Evolutionary conservation across 2,329 filamentous ascomycete genomes (phyloP).

Genomic region (Westerdykella aurantiaca): DNA sequence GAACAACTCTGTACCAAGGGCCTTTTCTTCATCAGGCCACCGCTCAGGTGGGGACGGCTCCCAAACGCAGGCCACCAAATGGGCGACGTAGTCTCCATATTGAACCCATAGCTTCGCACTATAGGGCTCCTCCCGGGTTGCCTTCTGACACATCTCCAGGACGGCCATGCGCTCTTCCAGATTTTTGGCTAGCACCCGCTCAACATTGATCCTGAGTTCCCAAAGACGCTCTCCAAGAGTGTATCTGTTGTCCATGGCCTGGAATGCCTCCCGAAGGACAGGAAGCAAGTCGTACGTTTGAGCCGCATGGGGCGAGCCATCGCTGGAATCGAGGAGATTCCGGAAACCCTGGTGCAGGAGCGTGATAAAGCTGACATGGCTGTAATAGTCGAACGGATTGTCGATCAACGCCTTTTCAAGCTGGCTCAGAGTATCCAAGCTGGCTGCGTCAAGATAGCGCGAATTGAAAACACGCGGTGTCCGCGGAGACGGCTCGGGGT

Average conservation of each 20-base stretch:
- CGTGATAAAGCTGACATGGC: slow-evolving; percentile 44
- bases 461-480: slow-evolving; percentile 41
- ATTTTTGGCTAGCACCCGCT: slow-evolving; percentile 55
- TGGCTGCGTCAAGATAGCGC: slow-evolving; percentile 39
- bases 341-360: slow-evolving; percentile 46
- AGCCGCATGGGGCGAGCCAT: slow-evolving; percentile 30
- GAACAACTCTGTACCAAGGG: slow-evolving; percentile 66
- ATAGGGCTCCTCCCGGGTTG: slow-evolving; percentile 64
- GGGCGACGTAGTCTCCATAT: slow-evolving; percentile 74
- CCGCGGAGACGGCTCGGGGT: slow-evolving; percentile 42
- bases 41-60: slow-evolving; percentile 42
- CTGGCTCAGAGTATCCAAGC: slow-evolving; percentile 41
- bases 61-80: slow-evolving; percentile 61
- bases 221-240: slow-evolving; percentile 72
- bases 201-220: slow-evolving; percentile 71
- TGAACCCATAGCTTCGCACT: slow-evolving; percentile 70
- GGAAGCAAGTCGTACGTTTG: slow-evolving; percentile 41
- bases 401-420: slow-evolving; percentile 41
- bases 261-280: slow-evolving; percentile 47
- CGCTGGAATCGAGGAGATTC: slow-evolving; percentile 31
- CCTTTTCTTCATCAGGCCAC: slow-evolving; percentile 61
- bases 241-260: slow-evolving; percentile 57
- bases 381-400: slow-evolving; percentile 47
- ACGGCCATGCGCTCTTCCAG: slow-evolving; percentile 63
- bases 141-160: slow-evolving; percentile 66